Percentiles rank a stretch among this genome's conserved stretches.
phyloP scores from a whole-genome alignment of 2,329 filamentous ascomycete genomes.

The Aspergillus pseudonomiae region DNA sequence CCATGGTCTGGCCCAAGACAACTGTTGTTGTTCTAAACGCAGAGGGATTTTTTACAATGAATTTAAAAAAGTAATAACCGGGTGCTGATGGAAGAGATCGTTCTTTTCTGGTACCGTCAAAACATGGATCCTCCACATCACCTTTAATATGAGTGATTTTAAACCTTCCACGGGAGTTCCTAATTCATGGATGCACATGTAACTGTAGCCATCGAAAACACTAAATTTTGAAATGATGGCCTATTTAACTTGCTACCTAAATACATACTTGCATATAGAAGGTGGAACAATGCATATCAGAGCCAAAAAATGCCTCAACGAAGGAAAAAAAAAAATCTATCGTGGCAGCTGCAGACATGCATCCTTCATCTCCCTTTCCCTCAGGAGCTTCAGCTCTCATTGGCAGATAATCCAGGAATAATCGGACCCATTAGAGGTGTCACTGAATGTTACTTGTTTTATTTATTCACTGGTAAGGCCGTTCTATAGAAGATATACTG shows the following conservation, averaged over 20 bases:
- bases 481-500: neutral
- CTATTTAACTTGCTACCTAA: neutral
- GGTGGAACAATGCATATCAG: conserved; percentile 11
- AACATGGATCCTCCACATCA: conserved; percentile 12
- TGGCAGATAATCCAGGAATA: neutral
- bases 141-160: conserved; percentile 6
- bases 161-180: neutral
- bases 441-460: neutral
- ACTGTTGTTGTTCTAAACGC: neutral
- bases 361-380: neutral
- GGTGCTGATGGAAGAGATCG: conserved; percentile 2
- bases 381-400: neutral
- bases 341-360: conserved; percentile 9
- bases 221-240: neutral
- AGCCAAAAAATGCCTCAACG: conserved; percentile 12
- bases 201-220: neutral
- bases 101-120: neutral
- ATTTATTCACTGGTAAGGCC: neutral
- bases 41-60: conserved; percentile 23
- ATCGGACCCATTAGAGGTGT: neutral
- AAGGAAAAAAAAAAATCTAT: conserved; percentile 1
- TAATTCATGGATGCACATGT: conserved; percentile 4
- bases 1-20: conserved; percentile 25
- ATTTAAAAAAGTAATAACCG: neutral
- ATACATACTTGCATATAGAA: neutral